Evolutionary conservation across 306 rosid species (phyloP).

Genomic region (Potentilla sterilis): DNA sequence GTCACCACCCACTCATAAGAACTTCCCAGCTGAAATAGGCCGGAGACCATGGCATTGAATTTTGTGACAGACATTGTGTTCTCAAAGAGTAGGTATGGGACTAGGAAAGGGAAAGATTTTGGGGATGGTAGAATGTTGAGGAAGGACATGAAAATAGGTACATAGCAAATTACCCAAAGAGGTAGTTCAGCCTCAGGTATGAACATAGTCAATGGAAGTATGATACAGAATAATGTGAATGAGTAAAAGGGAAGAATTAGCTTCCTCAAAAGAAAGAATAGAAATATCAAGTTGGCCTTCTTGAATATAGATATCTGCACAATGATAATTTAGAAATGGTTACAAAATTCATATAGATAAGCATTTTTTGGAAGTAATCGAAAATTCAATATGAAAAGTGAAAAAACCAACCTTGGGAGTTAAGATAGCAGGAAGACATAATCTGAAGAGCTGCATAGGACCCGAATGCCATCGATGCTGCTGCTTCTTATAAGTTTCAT

Average conservation of each 20-base stretch:
- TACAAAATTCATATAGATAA: neutral
- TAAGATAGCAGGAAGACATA: slow-evolving; percentile 80
- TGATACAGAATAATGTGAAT: slow-evolving; percentile 90
- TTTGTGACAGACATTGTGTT: slow-evolving; percentile 99
- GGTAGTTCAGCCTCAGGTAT: slow-evolving; percentile 91
- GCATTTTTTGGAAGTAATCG: neutral
- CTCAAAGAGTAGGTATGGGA: slow-evolving; percentile 91
- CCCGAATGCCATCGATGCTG: slow-evolving; percentile 99
- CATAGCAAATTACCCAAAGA: slow-evolving; percentile 92
- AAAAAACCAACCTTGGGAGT: slow-evolving; percentile 59
- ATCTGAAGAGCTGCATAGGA: slow-evolving; percentile 94
- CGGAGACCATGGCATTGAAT: slow-evolving; percentile 97
- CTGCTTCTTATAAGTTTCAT: slow-evolving; percentile 94
- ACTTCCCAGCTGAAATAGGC: slow-evolving; percentile 94
- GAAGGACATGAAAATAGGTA: slow-evolving; percentile 87
- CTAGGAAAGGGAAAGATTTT: slow-evolving; percentile 85
- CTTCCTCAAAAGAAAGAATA: slow-evolving; percentile 88
- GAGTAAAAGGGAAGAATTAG: slow-evolving; percentile 94
- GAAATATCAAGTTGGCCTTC: slow-evolving; percentile 80
- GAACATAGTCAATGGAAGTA: slow-evolving; percentile 93
- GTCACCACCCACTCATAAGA: slow-evolving; percentile 98
- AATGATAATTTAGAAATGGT: slow-evolving; percentile 1
- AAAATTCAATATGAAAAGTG: neutral
- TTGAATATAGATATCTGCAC: slow-evolving; percentile 82
- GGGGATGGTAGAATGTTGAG: slow-evolving; percentile 91